Base-by-base conservation (phyloP, 129 eudicot genomes). In the Flaveria trinervia region DNA sequence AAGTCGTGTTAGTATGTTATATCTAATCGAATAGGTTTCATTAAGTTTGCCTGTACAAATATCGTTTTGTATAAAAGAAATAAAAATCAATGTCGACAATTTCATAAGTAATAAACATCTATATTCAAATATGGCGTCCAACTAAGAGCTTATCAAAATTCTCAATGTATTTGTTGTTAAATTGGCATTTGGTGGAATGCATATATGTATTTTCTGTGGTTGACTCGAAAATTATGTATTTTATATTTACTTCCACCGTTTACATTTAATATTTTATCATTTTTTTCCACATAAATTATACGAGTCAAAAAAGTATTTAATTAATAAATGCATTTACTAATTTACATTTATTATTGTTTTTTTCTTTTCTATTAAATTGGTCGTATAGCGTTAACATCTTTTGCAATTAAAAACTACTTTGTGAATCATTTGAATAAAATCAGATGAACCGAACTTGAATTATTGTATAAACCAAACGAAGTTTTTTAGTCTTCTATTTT, bases 251-350 rank as follows among this genome's bases (percentile, higher is more conserved):
- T 30, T 64, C 22, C 69, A 64, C 69, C 69, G 46, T 64, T 28
- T 64, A 30, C 5, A 14, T 64, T 46, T 45, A 7, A 3, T 67
- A 10, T 67, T 14, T n/a, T 8, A 1, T 41, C 14, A 2, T 36
- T 18, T 45, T 45, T 70, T 70, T 20, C 56, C 51, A 16, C 9
- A 68, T 43, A 20, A 22, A 4, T 7, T 22, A 68, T 22, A 22
- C n/a, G 0, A 44, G 73, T 46, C 73, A 68, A 68, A 68, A 13
- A 68, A 71, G 46, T 71, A 13, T 70, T 46, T 25, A 70, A 13
- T 49, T 25, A 36, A 36, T 36, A 18, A 8, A 70, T 49, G 65
- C 65, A n/a, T 55, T 30, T 72, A 54, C 33, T 52, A 3, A 52
- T 36, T 54, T 4, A 61, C 17, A 25, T 25, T 61, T 26, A 25